These are phyloP conservation scores for Zasmidium citrigriseum DNA, from an alignment of 2,329 filamentous ascomycete genomes.

Conservation along the genomic window DNA sequence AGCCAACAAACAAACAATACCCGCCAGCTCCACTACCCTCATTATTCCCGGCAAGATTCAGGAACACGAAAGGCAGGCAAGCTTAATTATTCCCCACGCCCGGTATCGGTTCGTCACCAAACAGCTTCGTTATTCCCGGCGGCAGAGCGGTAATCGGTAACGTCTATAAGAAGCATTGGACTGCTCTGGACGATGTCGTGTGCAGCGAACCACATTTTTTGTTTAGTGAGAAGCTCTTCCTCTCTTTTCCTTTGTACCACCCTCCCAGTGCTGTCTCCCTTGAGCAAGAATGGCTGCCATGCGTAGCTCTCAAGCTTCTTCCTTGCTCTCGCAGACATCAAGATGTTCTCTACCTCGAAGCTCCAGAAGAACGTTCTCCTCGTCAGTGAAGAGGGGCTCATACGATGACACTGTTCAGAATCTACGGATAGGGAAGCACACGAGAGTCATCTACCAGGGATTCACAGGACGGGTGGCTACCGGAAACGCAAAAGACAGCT, in stretches of 20 bases:
- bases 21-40: background rate
- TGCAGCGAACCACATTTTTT: background rate
- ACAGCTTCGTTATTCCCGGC: constrained; percentile 13
- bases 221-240: background rate
- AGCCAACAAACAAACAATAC: no score
- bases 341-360: constrained; percentile 10
- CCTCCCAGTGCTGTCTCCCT: background rate
- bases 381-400: constrained; percentile 33
- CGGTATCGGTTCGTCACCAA: background rate
- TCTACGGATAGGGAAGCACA: constrained; percentile 66
- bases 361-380: constrained; percentile 30
- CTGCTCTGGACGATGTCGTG: constrained; percentile 6
- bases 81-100: background rate
- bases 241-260: background rate
- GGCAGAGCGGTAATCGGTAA: constrained; percentile 2
- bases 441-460: constrained; percentile 69
- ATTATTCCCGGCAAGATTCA: background rate
- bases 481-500: constrained; percentile 72
- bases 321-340: constrained; percentile 17
- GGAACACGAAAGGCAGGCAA: background rate
- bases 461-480: constrained; percentile 72
- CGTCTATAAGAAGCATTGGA: constrained; percentile 9
- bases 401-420: constrained; percentile 67
- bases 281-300: constrained; percentile 22
- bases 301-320: constrained; percentile 22